Evolutionary conservation across 305 asterid genomes (phyloP).

Genomic region (Fraxinus platypoda): DNA sequence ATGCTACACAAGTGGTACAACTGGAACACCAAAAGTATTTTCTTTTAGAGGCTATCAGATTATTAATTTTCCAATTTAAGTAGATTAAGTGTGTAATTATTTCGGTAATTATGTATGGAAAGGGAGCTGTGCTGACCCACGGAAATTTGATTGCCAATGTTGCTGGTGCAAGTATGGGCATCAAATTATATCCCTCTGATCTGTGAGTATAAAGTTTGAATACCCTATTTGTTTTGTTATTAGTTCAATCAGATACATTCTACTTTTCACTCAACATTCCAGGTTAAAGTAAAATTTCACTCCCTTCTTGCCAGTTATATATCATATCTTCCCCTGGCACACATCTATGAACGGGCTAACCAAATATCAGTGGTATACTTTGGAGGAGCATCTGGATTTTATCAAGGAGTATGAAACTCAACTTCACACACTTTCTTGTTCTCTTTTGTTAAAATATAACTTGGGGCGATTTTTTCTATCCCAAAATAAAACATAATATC

Average conservation of each 20-base stretch:
- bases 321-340: constrained; percentile 74
- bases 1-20: constrained; percentile 75
- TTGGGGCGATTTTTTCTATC: neutral
- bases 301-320: constrained; percentile 41
- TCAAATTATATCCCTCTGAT: constrained; percentile 52
- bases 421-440: neutral
- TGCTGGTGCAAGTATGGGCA: constrained; percentile 42
- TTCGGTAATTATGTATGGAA: constrained; percentile 7
- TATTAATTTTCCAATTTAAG: neutral
- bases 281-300: neutral
- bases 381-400: constrained; percentile 66
- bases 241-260: neutral
- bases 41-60: constrained; percentile 6
- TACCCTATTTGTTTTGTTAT: neutral
- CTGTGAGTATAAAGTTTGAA: constrained; percentile 39
- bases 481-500: neutral
- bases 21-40: constrained; percentile 69
- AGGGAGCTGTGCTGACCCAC: constrained; percentile 67
- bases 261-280: neutral
- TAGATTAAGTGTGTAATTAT: neutral
- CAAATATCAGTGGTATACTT: constrained; percentile 46
- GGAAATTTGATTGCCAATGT: constrained; percentile 57
- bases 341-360: constrained; percentile 61
- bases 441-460: neutral
- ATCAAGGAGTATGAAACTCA: constrained; percentile 58